A percentile compares a stretch with the other conserved stretches of the same genome.
Evolutionary conservation across 2,329 filamentous ascomycete species (phyloP).

Genomic region (Neobulgaria alba): DNA sequence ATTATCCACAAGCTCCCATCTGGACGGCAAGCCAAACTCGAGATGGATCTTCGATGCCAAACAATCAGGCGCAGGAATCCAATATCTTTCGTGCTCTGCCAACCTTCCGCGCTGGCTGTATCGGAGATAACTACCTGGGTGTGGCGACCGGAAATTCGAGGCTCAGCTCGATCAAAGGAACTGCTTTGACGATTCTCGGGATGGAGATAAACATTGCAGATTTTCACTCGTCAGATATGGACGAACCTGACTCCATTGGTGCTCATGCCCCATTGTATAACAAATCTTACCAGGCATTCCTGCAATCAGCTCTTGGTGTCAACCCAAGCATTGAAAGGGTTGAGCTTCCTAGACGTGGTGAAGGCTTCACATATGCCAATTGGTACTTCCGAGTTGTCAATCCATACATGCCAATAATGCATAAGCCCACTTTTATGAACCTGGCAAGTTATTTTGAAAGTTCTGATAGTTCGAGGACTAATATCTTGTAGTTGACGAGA

Average conservation of each 20-base stretch:
- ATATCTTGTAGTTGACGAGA: constrained; percentile 6
- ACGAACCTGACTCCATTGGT: constrained; percentile 44
- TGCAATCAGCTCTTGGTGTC: constrained; percentile 55
- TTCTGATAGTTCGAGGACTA: neutral
- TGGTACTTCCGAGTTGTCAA: constrained; percentile 70
- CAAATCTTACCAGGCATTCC: constrained; percentile 63
- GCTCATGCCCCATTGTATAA: constrained; percentile 46
- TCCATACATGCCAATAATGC: constrained; percentile 66
- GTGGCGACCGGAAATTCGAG: constrained; percentile 50
- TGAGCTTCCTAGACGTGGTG: constrained; percentile 52
- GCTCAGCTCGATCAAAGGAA: constrained; percentile 67
- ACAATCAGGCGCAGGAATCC: constrained; percentile 15
- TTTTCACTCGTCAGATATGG: constrained; percentile 58
- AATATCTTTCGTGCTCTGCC: constrained; percentile 20
- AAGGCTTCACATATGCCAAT: constrained; percentile 60
- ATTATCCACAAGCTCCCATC: constrained; percentile 10
- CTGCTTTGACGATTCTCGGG: constrained; percentile 67
- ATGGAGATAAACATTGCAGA: constrained; percentile 71
- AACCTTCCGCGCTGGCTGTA: constrained; percentile 27
- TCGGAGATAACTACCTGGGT: constrained; percentile 58
- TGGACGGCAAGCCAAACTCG: constrained; percentile 3
- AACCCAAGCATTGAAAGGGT: constrained; percentile 47
- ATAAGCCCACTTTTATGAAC: constrained; percentile 63
- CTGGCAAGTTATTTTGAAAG: constrained; percentile 54
- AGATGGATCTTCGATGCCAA: neutral